A percentile compares a stretch with the other conserved stretches of the same genome.
phyloP scores from a whole-genome alignment of 2,329 filamentous ascomycete genomes.

The Penicillium expansum region DNA sequence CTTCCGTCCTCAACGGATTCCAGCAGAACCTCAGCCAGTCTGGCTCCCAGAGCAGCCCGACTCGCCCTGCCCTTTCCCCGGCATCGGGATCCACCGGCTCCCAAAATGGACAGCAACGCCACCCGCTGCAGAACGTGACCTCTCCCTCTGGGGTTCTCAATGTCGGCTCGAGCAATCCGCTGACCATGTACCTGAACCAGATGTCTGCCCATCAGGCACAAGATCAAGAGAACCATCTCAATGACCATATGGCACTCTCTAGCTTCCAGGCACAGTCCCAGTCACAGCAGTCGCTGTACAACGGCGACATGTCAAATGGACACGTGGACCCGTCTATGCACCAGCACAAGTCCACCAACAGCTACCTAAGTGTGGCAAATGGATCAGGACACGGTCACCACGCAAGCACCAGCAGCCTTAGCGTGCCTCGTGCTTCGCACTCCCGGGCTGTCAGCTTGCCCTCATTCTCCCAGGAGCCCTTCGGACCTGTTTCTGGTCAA shows the following conservation, averaged over 20 bases:
- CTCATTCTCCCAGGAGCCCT: constrained; percentile 61
- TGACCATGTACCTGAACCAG: constrained; percentile 91
- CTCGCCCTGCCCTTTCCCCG: constrained; percentile 52
- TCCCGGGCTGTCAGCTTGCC: constrained; percentile 88
- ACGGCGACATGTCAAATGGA: constrained; percentile 59
- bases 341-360: constrained; percentile 64
- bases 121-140: constrained; percentile 53
- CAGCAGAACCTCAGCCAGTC: constrained; percentile 54
- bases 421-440: constrained; percentile 57
- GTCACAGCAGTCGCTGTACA: constrained; percentile 77
- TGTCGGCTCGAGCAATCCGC: constrained; percentile 74
- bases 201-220: constrained; percentile 60
- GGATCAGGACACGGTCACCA: constrained; percentile 69
- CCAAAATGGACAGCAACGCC: constrained; percentile 57
- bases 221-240: constrained; percentile 59
- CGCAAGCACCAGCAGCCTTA: constrained; percentile 59
- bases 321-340: constrained; percentile 47
- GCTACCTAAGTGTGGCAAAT: constrained; percentile 54
- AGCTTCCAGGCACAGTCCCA: constrained; percentile 61
- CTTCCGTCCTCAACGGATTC: constrained; percentile 57
- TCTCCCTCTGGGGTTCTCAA: constrained; percentile 75
- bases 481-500: constrained; percentile 44
- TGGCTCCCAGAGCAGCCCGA: constrained; percentile 60
- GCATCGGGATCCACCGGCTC: constrained; percentile 55
- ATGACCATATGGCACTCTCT: constrained; percentile 42